A percentile compares a stretch with the other conserved stretches of the same genome.
phyloP scores from a whole-genome alignment of 306 rosid species.

The Sophora flavescens region DNA sequence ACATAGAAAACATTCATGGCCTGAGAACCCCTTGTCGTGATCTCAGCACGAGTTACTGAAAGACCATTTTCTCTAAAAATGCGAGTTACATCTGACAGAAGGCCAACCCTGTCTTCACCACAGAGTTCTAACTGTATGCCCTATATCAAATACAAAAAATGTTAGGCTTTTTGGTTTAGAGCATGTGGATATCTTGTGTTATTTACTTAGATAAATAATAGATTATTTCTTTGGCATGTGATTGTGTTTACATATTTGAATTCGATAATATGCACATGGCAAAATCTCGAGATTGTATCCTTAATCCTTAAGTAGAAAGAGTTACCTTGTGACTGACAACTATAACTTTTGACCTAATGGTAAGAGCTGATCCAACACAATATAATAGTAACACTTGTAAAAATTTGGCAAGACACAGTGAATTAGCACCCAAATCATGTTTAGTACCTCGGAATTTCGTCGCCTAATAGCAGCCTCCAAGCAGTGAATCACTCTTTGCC shows the following conservation, averaged over 20 bases:
- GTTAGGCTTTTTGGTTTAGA: no score
- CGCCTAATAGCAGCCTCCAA: slow-evolving; percentile 94
- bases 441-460: slow-evolving; percentile 81
- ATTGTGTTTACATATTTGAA: no score
- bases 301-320: no score
- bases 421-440: neutral
- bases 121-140: slow-evolving; percentile 91
- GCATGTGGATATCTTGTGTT: no score
- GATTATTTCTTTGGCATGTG: no score
- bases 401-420: neutral
- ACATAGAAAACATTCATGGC: slow-evolving; percentile 92
- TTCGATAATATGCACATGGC: no score
- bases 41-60: slow-evolving; percentile 90
- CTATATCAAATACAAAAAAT: slow-evolving; percentile 55
- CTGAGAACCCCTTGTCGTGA: slow-evolving; percentile 78
- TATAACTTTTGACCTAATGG: no score
- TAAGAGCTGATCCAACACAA: slow-evolving; percentile 20
- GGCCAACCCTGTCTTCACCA: slow-evolving; percentile 88
- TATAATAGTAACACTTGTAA: slow-evolving; percentile 18
- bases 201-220: no score
- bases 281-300: no score
- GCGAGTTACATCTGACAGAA: slow-evolving; percentile 93
- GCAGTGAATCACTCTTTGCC: slow-evolving; percentile 93
- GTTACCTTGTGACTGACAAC: no score
- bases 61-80: slow-evolving; percentile 96